Evolutionary conservation across 169 alveolate species (phyloP), one percentile per base, ranked within the genome.

Genomic region (Eimeria falciformis): DNA sequence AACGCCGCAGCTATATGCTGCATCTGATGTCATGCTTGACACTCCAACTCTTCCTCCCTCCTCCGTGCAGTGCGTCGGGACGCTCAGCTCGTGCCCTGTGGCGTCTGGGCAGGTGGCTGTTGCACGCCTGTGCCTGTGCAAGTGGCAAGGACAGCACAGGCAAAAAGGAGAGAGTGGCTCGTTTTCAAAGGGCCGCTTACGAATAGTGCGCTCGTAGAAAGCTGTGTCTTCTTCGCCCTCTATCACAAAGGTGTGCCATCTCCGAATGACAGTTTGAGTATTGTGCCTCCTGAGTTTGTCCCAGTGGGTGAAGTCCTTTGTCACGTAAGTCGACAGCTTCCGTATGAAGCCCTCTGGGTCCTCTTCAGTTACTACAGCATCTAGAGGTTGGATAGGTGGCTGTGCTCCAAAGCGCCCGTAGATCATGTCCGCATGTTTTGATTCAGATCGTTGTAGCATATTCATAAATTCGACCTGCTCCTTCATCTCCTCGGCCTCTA

Each of bases 251-350:
- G 91, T 18, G 27, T 21, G 56, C 91, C 91, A 82, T 17, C 91
- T 25, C 23, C 91, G n/a, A 45, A 82, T 82, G 43, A 53, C 79
- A 18, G 91, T 82, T 14, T 58, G 27, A 23, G 91, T 82, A 62
- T 45, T 37, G 11, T 12, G 62, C 12, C 91, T 58, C 21, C 91
- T 7, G 50, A 82, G 91, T 9, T 82, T 82, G 65, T 82, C 91
- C 91, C 91, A 82, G 40, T 56, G 62, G 23, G 91, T 82, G 65
- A 23, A 82, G 79, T 82, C 91, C 18, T 58, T 68, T 14, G 91
- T 45, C 55, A 56, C 79, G 33, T 3, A 18, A n/a, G 23, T 11
- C 0, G 47, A 33, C n/a, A 46, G 21, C 23, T 23, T 81, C 27
- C 37, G 27, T 1, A 7, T 17, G 29, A 68, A 29, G 14, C 23